A percentile compares a stretch with the other conserved stretches of the same genome.
These are phyloP conservation scores for Crucihimalaya himalaica DNA, from an alignment of 345 rosid genomes.

Conservation along the genomic window DNA sequence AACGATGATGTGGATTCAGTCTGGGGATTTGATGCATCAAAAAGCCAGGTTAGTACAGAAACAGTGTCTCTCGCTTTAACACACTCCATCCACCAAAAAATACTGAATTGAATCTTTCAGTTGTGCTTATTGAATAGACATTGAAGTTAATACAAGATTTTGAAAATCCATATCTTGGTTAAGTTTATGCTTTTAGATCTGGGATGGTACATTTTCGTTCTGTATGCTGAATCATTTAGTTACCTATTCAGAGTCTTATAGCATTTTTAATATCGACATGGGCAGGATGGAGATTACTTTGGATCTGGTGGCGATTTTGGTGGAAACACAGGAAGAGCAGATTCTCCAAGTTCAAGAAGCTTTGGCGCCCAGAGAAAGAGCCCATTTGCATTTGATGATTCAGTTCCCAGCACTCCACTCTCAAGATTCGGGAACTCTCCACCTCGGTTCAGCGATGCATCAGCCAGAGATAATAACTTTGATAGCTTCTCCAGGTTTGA, in stretches of 20 bases:
- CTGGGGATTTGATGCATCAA: constrained; percentile 78
- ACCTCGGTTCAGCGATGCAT: constrained; percentile 76
- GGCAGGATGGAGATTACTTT: constrained; percentile 67
- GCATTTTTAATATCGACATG: constrained; percentile 14
- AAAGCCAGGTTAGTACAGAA: constrained; percentile 63
- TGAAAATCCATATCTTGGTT: neutral
- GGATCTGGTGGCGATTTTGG: constrained; percentile 63
- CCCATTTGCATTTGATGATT: constrained; percentile 75
- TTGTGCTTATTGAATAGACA: neutral
- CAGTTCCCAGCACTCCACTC: constrained; percentile 81
- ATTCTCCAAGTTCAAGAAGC: constrained; percentile 58
- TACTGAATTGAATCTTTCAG: neutral
- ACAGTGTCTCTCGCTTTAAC: neutral
- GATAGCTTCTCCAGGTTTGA: constrained; percentile 90
- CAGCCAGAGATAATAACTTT: constrained; percentile 52
- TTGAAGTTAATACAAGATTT: neutral
- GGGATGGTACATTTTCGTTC: neutral
- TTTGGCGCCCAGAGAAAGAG: constrained; percentile 53
- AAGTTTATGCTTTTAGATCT: constrained; percentile 24
- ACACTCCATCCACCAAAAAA: neutral
- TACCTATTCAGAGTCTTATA: neutral
- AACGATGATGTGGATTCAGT: constrained; percentile 88
- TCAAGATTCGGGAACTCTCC: constrained; percentile 85
- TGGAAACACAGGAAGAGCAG: constrained; percentile 54
- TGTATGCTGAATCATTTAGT: constrained; percentile 5